phyloP scores from a whole-genome alignment of 2,329 filamentous ascomycete species.

The Cyphellophora attinorum region DNA sequence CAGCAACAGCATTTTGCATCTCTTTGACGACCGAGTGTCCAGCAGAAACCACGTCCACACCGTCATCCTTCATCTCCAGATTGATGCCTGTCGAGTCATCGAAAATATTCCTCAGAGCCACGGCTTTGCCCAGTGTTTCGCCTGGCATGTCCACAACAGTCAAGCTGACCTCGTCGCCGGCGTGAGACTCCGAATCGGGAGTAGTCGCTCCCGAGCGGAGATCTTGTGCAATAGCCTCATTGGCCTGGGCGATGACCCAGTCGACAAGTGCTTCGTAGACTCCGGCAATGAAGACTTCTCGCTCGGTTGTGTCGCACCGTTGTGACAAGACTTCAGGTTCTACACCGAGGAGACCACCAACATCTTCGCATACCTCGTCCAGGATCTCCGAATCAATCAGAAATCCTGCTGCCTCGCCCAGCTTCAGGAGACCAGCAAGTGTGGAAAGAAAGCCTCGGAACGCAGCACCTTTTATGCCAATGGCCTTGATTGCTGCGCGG shows the following conservation, averaged over 20 bases:
- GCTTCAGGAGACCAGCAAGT: conserved; percentile 76
- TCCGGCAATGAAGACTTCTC: conserved; percentile 70
- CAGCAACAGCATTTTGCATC: conserved; percentile 71
- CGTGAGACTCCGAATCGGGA: conserved; percentile 40
- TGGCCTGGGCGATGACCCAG: conserved; percentile 85
- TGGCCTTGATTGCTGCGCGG: conserved; percentile 71
- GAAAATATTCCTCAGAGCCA: conserved; percentile 84
- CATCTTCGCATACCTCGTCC: conserved; percentile 82
- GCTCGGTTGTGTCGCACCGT: conserved; percentile 75
- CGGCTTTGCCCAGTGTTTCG: conserved; percentile 70
- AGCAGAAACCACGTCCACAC: conserved; percentile 62
- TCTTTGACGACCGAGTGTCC: conserved; percentile 79
- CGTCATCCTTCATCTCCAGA: conserved; percentile 92
- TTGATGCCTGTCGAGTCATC: conserved; percentile 92
- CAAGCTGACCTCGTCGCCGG: conserved; percentile 78
- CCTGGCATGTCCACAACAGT: conserved; percentile 80
- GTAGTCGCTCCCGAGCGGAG: conserved; percentile 42
- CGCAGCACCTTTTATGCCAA: conserved; percentile 82
- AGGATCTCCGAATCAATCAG: conserved; percentile 73
- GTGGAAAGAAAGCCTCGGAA: conserved; percentile 78
- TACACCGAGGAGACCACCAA: conserved; percentile 72
- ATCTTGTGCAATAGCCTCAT: conserved; percentile 70
- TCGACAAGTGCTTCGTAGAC: conserved; percentile 92
- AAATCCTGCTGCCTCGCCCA: conserved; percentile 84
- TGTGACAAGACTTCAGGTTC: conserved; percentile 72